Evolutionary conservation across 331 rosid species (phyloP), one percentile per base, ranked within the genome.

Genomic region (Pyracantha coccinea): DNA sequence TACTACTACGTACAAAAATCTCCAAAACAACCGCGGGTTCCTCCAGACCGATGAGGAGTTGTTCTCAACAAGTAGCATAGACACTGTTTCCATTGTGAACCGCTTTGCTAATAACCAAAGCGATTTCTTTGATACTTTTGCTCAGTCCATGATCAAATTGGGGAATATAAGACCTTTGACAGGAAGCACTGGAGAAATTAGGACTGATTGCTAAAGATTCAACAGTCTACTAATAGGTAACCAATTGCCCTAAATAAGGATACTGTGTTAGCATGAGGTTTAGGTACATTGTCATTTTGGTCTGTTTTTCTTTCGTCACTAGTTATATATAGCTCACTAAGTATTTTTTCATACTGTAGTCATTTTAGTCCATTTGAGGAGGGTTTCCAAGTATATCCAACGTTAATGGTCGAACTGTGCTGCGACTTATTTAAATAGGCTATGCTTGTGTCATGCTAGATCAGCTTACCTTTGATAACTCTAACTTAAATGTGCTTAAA

Each of bases 1-100:
- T 75, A 75, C 71, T 81, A 75, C 79, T 84, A 70, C 77, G 59
- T 84, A 70, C 77, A 66, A 74, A 0, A 84, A 84, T 62, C 85
- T 84, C 50, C 74, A 71, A 27, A 6, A 24, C 61, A 59, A 64
- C 1, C 23, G 76, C 2, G 83, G 88, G 9, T 81, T 84, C 54
- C 83, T 84, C 3, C 81, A 81, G 27, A 50, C 65, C 1, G 85
- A 84, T 63, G 81, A 75, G 31, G 76, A 75, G 62, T 29, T 81
- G 28, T 78, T 78, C 53, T 84, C 87, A 10, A 77, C 74, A 5
- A 19, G 12, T 6, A 86, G 79, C 19, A 45, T 13, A 17, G 53
- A 33, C 64, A 85, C 85, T 1, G 60, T 76, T 32, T 33, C 74
- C 58, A 25, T 64, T 12, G 85, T 85, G 16, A 72, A 70, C 44